Evolutionary conservation across 805 yeast genomes (phyloP), one percentile per base, ranked within the genome.

Genomic region (Cyberlindnera petersonii): DNA sequence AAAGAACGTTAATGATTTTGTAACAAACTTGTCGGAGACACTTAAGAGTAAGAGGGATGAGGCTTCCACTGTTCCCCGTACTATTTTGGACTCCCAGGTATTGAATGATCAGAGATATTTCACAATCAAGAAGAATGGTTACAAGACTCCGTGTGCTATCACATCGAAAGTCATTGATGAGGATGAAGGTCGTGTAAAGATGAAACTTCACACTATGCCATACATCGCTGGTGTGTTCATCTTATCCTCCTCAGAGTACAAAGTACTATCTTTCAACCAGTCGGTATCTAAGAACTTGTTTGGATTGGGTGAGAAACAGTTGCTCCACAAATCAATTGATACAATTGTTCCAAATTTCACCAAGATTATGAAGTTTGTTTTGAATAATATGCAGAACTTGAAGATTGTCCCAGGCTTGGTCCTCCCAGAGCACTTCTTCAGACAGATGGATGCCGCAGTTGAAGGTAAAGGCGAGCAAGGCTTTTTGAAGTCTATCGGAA

Each of bases 341-440:
- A 59, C 52, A 5, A 63, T 87, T 15, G 67, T 87, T 19, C 95
- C 94, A 6, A 63, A 71, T 14, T 86, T 87, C 52, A 55, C 72
- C 3, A 59, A 61, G 13, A 53, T 67, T 6, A 56, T 69, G 35
- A 46, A 52, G 5, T 58, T 51, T 29, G 58, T 66, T 16, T 35
- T 36, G 13, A 43, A 35, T 6, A 64, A 70, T 23, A 65, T 67
- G 47, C 66, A 71, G 20, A 53, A 62, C 15, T 44, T 74, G 44
- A 61, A 57, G 40, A 54, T 69, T 13, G 46, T 62, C 23, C 75
- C 82, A 0, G 96, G 96, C 1, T 62, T 86, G 35, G 96, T 89
- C 0, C 64, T 89, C 10, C 95, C 97, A 0, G 98, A 89, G 59
- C 96, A 88, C 61, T 82, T 84, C 56, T 88, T 91, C 64, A 72